Evolutionary conservation across 2,329 filamentous ascomycete species (phyloP).

Genomic region (Kalmusia sp.): DNA sequence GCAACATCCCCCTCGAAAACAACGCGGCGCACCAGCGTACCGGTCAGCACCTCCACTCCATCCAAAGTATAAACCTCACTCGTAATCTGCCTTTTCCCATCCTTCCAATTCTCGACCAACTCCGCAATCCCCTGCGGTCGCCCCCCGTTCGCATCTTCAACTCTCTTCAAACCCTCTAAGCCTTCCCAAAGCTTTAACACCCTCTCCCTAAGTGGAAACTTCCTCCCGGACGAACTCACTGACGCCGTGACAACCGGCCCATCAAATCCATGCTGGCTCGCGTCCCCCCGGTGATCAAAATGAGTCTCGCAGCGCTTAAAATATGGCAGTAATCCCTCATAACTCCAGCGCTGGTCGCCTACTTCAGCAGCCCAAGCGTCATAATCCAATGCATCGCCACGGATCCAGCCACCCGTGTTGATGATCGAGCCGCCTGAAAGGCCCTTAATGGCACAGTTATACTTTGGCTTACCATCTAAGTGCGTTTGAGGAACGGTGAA

Average conservation of each 20-base stretch:
- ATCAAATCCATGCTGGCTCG: constrained; percentile 30
- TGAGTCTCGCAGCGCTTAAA: constrained; percentile 34
- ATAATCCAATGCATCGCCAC: constrained; percentile 34
- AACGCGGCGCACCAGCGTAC: constrained; percentile 19
- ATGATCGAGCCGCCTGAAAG: constrained; percentile 37
- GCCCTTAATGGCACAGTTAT: constrained; percentile 37
- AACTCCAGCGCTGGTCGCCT: constrained; percentile 33
- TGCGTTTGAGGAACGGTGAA: constrained; percentile 39
- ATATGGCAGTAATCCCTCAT: constrained; percentile 35
- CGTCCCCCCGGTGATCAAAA: constrained; percentile 25
- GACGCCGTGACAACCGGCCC: constrained; percentile 30
- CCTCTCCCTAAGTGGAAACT: constrained; percentile 24
- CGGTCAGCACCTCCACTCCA: constrained; percentile 21
- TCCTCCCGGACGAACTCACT: constrained; percentile 23
- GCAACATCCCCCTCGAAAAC: constrained; percentile 19
- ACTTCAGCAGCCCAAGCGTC: constrained; percentile 34
- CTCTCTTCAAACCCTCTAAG: constrained; percentile 19
- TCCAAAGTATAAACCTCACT: constrained; percentile 19
- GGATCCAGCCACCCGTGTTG: constrained; percentile 36
- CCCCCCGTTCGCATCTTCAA: constrained; percentile 25
- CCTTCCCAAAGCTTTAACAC: constrained; percentile 21
- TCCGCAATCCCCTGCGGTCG: constrained; percentile 29
- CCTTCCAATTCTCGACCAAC: constrained; percentile 29
- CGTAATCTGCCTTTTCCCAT: constrained; percentile 30
- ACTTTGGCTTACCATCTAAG: constrained; percentile 29